These are phyloP conservation scores for Talaromyces sp. DNA, from an alignment of 2,329 filamentous ascomycete genomes.

Conservation along the genomic window DNA sequence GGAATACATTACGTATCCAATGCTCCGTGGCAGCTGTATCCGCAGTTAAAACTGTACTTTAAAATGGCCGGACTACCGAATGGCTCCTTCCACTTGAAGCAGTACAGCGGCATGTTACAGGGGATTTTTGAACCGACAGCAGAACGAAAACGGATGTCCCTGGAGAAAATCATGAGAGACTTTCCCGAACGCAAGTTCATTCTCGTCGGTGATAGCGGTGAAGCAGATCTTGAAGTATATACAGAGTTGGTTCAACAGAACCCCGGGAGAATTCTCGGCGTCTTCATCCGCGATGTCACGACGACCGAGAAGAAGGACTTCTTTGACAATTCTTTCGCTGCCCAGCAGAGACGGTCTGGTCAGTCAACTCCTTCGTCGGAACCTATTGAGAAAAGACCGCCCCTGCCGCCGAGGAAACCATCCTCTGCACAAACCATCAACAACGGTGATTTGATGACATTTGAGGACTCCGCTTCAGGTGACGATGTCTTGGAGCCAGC, in stretches of 20 bases:
- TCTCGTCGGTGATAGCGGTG: constrained; percentile 89
- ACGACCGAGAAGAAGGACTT: constrained; percentile 70
- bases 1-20: constrained; percentile 98
- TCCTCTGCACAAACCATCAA: constrained; percentile 21
- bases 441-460: constrained; percentile 23
- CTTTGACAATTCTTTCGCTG: constrained; percentile 63
- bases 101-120: constrained; percentile 94
- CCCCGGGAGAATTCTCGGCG: constrained; percentile 73
- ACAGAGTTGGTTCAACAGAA: constrained; percentile 85
- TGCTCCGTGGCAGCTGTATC: constrained; percentile 95
- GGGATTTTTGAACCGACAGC: constrained; percentile 97
- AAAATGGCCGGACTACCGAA: constrained; percentile 72
- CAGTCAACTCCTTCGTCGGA: constrained; percentile 22
- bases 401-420: constrained; percentile 39
- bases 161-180: constrained; percentile 80
- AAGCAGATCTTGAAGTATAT: constrained; percentile 95
- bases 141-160: constrained; percentile 83
- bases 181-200: constrained; percentile 89
- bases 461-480: constrained; percentile 32
- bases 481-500: constrained; percentile 21
- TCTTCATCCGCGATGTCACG: constrained; percentile 95
- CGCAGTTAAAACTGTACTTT: constrained; percentile 82
- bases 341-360: constrained; percentile 25
- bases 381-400: constrained; percentile 32
- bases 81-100: constrained; percentile 91